phyloP scores from a whole-genome alignment of 2,329 filamentous ascomycete species.

The Huntiella moniliformis region DNA sequence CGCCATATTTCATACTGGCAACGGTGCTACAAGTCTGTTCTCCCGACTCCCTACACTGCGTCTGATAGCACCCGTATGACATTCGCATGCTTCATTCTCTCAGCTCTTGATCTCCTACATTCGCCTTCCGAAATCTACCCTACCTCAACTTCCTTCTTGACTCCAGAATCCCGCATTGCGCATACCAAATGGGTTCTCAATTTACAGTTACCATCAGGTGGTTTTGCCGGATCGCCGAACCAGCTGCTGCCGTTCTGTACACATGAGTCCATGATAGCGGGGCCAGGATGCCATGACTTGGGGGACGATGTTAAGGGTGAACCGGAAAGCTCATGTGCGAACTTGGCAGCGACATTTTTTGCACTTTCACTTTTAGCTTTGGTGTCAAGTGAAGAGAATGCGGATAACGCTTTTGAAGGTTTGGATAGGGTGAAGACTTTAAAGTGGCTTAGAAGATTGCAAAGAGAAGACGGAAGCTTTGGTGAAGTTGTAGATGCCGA shows the following conservation, averaged over 20 bases:
- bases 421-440: constrained; percentile 52
- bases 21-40: constrained; percentile 61
- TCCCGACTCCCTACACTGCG: constrained; percentile 67
- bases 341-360: constrained; percentile 77
- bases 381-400: constrained; percentile 26
- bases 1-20: constrained; percentile 84
- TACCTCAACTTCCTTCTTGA: constrained; percentile 26
- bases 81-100: constrained; percentile 74
- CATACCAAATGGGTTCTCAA: constrained; percentile 63
- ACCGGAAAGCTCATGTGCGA: constrained; percentile 26
- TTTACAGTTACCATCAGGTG: constrained; percentile 70
- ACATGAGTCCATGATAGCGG: constrained; percentile 12
- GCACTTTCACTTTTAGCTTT: constrained; percentile 53
- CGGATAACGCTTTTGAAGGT: constrained; percentile 31
- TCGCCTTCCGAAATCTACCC: constrained; percentile 29
- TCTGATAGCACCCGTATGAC: constrained; percentile 85
- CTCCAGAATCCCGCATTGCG: constrained; percentile 23
- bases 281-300: background rate
- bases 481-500: constrained; percentile 55
- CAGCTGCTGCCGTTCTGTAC: constrained; percentile 27
- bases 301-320: background rate
- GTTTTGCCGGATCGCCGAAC: constrained; percentile 73
- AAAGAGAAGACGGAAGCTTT: constrained; percentile 75
- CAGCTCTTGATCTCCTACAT: constrained; percentile 65
- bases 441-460: constrained; percentile 54